phyloP scores from a whole-genome alignment of 2,329 filamentous ascomycete species.

The Scytalidium sp. region DNA sequence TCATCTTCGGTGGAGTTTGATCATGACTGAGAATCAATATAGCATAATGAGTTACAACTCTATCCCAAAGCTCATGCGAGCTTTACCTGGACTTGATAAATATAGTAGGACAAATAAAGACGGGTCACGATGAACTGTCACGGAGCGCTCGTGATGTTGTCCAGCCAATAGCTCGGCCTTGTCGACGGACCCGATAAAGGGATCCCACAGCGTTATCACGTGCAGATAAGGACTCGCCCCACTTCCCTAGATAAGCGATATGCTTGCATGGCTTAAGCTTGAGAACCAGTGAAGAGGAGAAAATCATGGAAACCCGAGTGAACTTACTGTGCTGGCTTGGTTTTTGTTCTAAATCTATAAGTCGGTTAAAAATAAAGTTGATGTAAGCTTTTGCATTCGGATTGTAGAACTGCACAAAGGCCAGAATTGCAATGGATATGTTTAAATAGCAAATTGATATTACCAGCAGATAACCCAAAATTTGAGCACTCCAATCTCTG shows the following conservation, averaged over 20 bases:
- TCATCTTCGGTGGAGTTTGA: slow-evolving; percentile 9
- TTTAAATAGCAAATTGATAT: no score
- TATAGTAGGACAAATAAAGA: not conserved
- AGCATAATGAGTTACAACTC: not conserved
- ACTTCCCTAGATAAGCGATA: not conserved
- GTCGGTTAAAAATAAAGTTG: no score
- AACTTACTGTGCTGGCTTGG: not conserved
- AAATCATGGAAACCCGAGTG: not conserved
- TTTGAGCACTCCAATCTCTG: slow-evolving; percentile 6
- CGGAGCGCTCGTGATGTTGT: not conserved
- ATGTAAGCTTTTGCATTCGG: no score
- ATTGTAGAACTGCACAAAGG: no score
- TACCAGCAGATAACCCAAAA: not conserved
- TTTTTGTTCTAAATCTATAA: not conserved
- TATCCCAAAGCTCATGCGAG: not conserved
- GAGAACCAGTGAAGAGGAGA: not conserved
- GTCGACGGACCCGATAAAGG: not conserved
- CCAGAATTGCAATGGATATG: no score
- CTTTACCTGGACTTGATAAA: not conserved
- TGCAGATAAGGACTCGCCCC: slow-evolving; percentile 20
- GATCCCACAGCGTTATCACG: slow-evolving; percentile 25
- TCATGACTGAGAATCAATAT: not conserved
- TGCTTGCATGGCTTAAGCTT: not conserved
- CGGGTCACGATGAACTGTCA: not conserved
- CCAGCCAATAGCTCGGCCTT: not conserved